A percentile compares a stretch with the other conserved stretches of the same genome.
phyloP scores from a whole-genome alignment of 1,284 basidiomycete species.

The Leccinum solheimii region DNA sequence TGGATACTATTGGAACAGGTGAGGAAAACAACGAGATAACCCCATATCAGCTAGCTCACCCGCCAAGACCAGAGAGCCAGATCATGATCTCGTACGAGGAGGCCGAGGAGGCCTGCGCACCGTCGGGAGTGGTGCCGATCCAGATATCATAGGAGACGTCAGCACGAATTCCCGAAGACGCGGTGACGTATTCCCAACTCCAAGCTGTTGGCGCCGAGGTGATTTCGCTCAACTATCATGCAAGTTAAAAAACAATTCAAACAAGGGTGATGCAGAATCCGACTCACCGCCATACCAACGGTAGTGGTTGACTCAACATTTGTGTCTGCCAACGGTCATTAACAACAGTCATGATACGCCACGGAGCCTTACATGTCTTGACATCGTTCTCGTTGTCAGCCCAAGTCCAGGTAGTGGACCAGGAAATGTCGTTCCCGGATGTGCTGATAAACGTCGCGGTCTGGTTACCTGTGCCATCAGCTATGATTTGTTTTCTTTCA shows the following conservation, averaged over 20 bases:
- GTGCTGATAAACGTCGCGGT: conserved; percentile 48
- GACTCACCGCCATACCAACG: conserved; percentile 19
- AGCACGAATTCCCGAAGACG: conserved; percentile 50
- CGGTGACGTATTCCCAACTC: conserved; percentile 49
- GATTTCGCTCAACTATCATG: conserved; percentile 41
- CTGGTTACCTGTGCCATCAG: conserved; percentile 48
- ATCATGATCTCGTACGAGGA: conserved; percentile 64
- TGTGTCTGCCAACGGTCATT: conserved; percentile 14
- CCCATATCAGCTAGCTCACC: conserved; percentile 34
- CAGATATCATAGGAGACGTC: conserved; percentile 65
- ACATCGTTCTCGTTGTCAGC: conserved; percentile 52
- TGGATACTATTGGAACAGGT: conserved; percentile 36
- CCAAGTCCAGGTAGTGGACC: conserved; percentile 60
- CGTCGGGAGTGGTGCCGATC: conserved; percentile 46
- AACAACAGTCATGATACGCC: neutral
- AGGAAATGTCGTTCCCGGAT: conserved; percentile 45
- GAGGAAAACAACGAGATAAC: neutral
- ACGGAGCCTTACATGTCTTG: conserved; percentile 43
- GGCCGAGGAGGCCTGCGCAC: conserved; percentile 46
- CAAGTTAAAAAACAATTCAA: neutral
- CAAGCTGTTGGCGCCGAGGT: conserved; percentile 49
- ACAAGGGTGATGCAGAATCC: neutral
- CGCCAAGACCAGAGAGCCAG: conserved; percentile 60
- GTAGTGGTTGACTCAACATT: conserved; percentile 23
- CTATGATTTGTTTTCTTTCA: conserved; percentile 5